phyloP scores from a whole-genome alignment of 176 grass and related monocot genomes.

The Saccharum officinarum region DNA sequence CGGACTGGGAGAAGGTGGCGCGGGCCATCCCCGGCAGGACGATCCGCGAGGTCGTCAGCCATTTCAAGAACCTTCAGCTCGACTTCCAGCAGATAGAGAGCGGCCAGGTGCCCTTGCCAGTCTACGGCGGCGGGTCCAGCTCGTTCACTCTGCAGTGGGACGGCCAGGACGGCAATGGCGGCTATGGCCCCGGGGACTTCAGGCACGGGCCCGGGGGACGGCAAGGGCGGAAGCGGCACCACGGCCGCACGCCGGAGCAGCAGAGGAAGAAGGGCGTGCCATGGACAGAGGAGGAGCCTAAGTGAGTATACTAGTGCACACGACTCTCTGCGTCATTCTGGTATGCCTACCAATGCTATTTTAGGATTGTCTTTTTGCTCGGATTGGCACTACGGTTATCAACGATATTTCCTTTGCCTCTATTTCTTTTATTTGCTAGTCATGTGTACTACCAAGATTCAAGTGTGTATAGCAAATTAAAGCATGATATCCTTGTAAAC shows the following conservation, averaged over 20 bases:
- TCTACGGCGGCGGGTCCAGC: conserved; percentile 29
- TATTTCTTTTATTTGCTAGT: no score
- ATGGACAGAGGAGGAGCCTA: conserved; percentile 95
- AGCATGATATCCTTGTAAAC: no score
- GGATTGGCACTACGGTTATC: no score
- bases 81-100: conserved; percentile 79
- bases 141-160: conserved; percentile 73
- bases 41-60: conserved; percentile 53
- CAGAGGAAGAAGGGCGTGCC: conserved; percentile 96
- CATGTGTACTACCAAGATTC: no score
- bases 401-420: no score
- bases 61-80: conserved; percentile 64
- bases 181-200: conserved; percentile 35
- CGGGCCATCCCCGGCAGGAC: conserved; percentile 66
- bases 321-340: conserved; percentile 32
- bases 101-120: conserved; percentile 47
- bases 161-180: conserved; percentile 37
- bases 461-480: no score
- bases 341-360: no score
- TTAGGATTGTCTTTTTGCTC: no score
- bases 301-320: conserved; percentile 38
- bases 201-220: no score
- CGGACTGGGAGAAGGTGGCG: conserved; percentile 77
- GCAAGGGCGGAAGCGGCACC: conserved; percentile 59
- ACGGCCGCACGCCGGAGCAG: conserved; percentile 60